phyloP scores from a whole-genome alignment of 257 asterid genomes.

The Leptodermis oblonga region DNA sequence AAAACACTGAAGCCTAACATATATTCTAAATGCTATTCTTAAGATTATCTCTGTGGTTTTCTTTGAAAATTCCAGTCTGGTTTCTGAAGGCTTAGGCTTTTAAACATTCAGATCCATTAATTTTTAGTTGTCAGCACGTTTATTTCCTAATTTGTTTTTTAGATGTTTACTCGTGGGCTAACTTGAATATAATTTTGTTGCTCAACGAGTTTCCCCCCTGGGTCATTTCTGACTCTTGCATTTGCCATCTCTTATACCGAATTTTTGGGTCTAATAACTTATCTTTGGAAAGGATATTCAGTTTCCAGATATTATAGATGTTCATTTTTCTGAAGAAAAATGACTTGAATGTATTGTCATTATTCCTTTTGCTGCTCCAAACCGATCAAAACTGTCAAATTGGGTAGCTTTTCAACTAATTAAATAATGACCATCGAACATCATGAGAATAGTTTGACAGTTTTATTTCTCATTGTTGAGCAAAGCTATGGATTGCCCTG shows the following conservation, averaged over 20 bases:
- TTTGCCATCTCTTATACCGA: background rate
- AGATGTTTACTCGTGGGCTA: background rate
- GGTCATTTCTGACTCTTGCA: background rate
- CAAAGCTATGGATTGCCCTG: background rate
- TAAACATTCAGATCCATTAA: background rate
- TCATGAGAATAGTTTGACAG: background rate
- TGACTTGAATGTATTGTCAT: background rate
- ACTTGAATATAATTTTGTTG: background rate
- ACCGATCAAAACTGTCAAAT: background rate
- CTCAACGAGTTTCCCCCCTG: background rate
- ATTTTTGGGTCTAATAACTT: background rate
- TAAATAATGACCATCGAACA: background rate
- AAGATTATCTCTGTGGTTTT: background rate
- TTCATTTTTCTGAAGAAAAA: background rate
- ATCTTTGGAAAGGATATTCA: background rate
- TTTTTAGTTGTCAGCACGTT: background rate
- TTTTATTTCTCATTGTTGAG: background rate
- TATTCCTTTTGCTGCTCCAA: background rate
- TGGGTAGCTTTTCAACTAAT: background rate
- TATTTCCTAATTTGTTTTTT: background rate
- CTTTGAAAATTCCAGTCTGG: no score
- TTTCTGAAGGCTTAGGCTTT: background rate
- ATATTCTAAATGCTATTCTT: no score
- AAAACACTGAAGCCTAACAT: background rate
- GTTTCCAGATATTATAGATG: background rate